Conservation (phyloP, 2,329 filamentous ascomycete species). For the Phialemoniopsis sp. region DNA sequence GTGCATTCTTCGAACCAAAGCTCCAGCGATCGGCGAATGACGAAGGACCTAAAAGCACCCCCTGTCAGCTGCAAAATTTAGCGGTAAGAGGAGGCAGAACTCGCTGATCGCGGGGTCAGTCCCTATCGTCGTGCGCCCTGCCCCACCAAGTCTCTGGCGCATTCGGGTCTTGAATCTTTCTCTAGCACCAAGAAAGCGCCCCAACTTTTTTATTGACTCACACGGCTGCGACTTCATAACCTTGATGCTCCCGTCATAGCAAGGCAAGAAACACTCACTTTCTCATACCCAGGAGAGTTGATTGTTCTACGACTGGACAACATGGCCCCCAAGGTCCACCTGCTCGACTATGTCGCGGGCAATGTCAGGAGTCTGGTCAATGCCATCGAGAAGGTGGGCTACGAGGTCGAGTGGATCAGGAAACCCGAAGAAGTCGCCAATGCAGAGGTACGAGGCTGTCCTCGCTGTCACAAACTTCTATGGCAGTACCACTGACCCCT, state of each 20-base stretch:
- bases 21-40: not conserved
- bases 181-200: no score
- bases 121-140: no score
- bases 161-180: no score
- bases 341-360: constrained; percentile 88
- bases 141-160: no score
- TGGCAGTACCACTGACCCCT: not conserved
- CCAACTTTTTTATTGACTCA: constrained; percentile 1
- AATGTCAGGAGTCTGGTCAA: constrained; percentile 96
- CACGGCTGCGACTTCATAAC: not conserved
- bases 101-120: not conserved
- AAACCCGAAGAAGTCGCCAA: constrained; percentile 78
- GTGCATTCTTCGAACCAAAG: not conserved
- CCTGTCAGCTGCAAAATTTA: constrained; percentile 9
- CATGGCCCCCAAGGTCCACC: constrained; percentile 60
- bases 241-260: not conserved
- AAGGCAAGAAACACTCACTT: not conserved
- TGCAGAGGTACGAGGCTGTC: constrained; percentile 67
- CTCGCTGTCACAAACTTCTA: not conserved
- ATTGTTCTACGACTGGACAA: constrained; percentile 24
- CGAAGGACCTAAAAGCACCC: not conserved
- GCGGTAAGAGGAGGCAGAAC: constrained; percentile 22
- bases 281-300: no score
- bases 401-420: constrained; percentile 87
- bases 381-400: constrained; percentile 94